Evolutionary conservation across 2,329 filamentous ascomycete genomes (phyloP), one percentile per base, ranked within the genome.

Genomic region (Beauveria sp.): DNA sequence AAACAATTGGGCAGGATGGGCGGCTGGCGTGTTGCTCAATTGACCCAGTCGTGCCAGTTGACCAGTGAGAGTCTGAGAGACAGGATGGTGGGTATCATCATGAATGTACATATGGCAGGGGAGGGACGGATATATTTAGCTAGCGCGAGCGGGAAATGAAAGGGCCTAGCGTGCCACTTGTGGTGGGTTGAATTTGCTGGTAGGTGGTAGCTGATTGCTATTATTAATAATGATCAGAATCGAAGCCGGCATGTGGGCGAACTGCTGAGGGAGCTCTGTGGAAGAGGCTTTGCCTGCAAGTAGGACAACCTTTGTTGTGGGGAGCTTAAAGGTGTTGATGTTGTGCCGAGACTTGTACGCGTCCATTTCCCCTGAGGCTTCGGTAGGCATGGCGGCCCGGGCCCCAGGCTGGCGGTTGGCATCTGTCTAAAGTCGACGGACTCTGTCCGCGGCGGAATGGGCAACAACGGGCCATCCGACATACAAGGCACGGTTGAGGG

Each of bases 91-190:
- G 43, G 51, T 28, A 42, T 34, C 30, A 14, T 34, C 30, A 34
- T 12, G 26, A 1, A 8, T 28, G 30, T 34, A 34, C 30, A 34
- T 34, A 34, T 40, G 18, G 30, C 42, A 47, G 22, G 51, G 51
- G 43, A 42, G n/a, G 51, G 51, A 14, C 16, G 34, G 52, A 61
- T 61, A 61, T 61, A 56, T 61, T 61, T 57, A 61, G 59, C 46
- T 20, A 40, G 52, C 52, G 51, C 52, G 30, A 34, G 38, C 18
- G 52, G 59, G 59, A 61, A 61, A 61, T 61, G 59, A 61, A 57
- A 47, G 43, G 58, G 45, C 43, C 34, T 28, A 26, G 28, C 24
- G 10, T n/a, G 42, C 47, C 30, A 34, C 30, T 34, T 34, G 30
- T 34, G 30, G 30, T 34, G 30, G 30, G 30, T 34, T 34, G 30